These are phyloP conservation scores for Skeletonema potamos DNA, from an alignment of 108 stramenopile species.

Conservation along the genomic window DNA sequence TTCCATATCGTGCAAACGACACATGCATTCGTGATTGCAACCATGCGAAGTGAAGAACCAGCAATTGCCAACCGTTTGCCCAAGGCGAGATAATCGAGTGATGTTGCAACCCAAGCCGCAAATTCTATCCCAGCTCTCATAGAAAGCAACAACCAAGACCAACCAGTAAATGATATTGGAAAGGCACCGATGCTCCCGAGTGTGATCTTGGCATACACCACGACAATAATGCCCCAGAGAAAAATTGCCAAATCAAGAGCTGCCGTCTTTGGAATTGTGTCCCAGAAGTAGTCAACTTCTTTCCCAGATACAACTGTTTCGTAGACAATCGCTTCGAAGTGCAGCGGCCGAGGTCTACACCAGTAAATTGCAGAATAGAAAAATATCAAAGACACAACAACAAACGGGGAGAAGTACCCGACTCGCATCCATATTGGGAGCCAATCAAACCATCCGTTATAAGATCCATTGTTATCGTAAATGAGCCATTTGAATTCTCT, in stretches of 20 bases:
- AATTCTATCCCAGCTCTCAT: constrained; percentile 36
- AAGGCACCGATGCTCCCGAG: constrained; percentile 29
- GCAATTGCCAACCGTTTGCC: constrained; percentile 12
- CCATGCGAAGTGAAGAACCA: constrained; percentile 40
- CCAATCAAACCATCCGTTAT: constrained; percentile 76
- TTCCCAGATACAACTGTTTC: not conserved
- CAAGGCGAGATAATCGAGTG: not conserved
- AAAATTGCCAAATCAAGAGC: constrained; percentile 20
- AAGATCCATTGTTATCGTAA: constrained; percentile 55
- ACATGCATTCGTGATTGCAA: constrained; percentile 39
- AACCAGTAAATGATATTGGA: constrained; percentile 46
- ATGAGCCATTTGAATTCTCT: constrained; percentile 32
- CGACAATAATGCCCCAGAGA: constrained; percentile 31
- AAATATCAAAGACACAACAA: constrained; percentile 24
- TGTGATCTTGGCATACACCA: constrained; percentile 19
- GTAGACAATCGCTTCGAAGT: constrained; percentile 13
- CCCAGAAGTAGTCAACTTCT: constrained; percentile 6
- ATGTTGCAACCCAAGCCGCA: constrained; percentile 16
- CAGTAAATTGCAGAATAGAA: constrained; percentile 29
- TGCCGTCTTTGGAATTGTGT: constrained; percentile 27
- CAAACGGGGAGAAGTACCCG: constrained; percentile 64
- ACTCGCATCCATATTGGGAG: constrained; percentile 64
- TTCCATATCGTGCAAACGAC: constrained; percentile 77
- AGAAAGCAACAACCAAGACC: constrained; percentile 45
- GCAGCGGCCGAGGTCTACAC: constrained; percentile 34